phyloP scores from a whole-genome alignment of 2,329 filamentous ascomycete species.

The Plenodomus biglobosus region DNA sequence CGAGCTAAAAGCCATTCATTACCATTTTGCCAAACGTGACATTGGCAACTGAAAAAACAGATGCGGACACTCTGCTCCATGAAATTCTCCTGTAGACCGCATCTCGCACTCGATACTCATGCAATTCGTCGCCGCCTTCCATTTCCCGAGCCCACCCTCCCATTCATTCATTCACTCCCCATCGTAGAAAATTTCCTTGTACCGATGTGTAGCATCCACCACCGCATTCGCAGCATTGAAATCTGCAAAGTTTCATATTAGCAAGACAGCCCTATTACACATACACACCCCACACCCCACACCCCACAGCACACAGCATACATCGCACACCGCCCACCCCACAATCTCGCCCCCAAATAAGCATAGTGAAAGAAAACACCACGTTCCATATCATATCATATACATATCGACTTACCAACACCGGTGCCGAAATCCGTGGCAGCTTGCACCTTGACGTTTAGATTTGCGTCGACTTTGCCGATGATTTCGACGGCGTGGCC shows the following conservation, averaged over 20 bases:
- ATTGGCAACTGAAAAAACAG: too few relatives aligned
- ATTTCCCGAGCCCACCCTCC: not conserved
- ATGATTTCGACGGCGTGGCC: constrained; percentile 75
- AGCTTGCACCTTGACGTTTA: constrained; percentile 69
- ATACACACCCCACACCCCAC: too few relatives aligned
- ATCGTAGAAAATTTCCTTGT: constrained; percentile 78
- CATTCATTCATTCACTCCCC: constrained; percentile 23
- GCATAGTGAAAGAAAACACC: not conserved
- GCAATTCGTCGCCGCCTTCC: too few relatives aligned
- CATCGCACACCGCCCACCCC: too few relatives aligned
- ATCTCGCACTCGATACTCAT: too few relatives aligned
- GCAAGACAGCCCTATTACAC: too few relatives aligned
- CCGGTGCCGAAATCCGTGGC: constrained; percentile 68
- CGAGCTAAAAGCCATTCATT: not conserved
- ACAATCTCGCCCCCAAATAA: not conserved
- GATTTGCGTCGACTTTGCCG: constrained; percentile 75
- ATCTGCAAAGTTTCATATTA: too few relatives aligned
- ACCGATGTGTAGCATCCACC: constrained; percentile 81
- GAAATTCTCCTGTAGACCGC: too few relatives aligned
- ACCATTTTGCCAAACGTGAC: not conserved
- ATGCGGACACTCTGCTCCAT: too few relatives aligned
- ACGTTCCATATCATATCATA: too few relatives aligned
- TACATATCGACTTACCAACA: constrained; percentile 63
- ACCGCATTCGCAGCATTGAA: constrained; percentile 74
- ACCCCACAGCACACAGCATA: too few relatives aligned